Evolutionary conservation across 139 green algal genomes (phyloP).

Genomic region (Closterium sp.): DNA sequence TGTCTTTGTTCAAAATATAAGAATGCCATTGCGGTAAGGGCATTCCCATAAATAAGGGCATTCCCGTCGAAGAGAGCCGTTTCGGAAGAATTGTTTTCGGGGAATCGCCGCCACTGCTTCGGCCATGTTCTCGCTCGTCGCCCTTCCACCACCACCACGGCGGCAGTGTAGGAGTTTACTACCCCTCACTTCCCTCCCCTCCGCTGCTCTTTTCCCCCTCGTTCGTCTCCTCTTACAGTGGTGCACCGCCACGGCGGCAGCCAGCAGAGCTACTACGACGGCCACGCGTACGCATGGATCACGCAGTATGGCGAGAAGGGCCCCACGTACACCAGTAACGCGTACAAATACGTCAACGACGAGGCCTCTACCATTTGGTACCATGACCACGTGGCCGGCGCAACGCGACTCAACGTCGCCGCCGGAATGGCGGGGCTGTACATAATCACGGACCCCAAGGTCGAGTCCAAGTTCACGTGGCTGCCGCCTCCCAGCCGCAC

Average conservation of each 20-base stretch:
- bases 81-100: too few species aligned
- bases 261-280: conserved; percentile 13
- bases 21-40: too few species aligned
- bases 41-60: too few species aligned
- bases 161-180: too few species aligned
- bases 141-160: too few species aligned
- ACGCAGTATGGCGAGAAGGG: conserved; percentile 11
- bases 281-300: conserved; percentile 17
- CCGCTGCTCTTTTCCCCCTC: too few species aligned
- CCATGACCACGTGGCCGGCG: conserved; percentile 34
- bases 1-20: too few species aligned
- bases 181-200: too few species aligned
- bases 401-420: conserved; percentile 26
- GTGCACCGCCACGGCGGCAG: conserved; percentile 6
- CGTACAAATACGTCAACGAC: conserved; percentile 22
- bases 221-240: conserved; percentile 1
- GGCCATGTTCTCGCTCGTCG: too few species aligned
- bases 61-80: too few species aligned
- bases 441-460: conserved; percentile 22
- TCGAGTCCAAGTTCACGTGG: not conserved
- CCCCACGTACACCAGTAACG: not conserved
- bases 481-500: conserved; percentile 8
- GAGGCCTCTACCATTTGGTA: conserved; percentile 19
- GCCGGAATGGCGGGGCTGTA: conserved; percentile 21
- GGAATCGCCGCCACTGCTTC: too few species aligned